Evolutionary conservation across 805 yeast genomes (phyloP).

Genomic region (Cyberlindnera maritima): DNA sequence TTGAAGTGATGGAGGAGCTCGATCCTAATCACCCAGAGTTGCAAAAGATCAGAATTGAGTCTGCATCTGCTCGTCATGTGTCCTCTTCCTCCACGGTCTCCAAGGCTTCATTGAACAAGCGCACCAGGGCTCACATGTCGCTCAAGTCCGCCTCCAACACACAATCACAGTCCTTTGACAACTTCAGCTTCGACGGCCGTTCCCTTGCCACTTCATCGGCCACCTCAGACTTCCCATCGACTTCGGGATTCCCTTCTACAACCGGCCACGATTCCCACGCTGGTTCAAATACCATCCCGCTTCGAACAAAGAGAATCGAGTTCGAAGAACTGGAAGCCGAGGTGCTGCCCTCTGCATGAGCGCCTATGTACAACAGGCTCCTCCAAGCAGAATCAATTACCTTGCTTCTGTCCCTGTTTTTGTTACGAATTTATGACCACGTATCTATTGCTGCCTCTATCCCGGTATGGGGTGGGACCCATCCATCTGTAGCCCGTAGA

Average conservation of each 20-base stretch:
- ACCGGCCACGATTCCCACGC: neutral
- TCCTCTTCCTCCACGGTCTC: neutral
- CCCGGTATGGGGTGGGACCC: too few relatives aligned
- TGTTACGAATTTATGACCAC: too few relatives aligned
- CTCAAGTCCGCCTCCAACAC: neutral
- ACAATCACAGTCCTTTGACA: slow-evolving; percentile 3
- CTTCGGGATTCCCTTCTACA: neutral
- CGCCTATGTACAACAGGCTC: neutral
- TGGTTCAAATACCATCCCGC: slow-evolving; percentile 1
- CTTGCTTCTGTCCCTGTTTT: too few relatives aligned
- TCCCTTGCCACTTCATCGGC: neutral
- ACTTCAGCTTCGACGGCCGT: neutral
- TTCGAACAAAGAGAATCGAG: slow-evolving; percentile 5
- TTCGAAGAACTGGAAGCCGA: slow-evolving; percentile 6
- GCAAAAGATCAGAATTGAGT: slow-evolving; percentile 1
- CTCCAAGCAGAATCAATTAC: too few relatives aligned
- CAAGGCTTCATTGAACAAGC: neutral
- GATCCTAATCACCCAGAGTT: slow-evolving; percentile 15
- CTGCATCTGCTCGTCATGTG: neutral
- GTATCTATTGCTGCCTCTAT: too few relatives aligned
- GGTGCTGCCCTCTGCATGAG: slow-evolving; percentile 10
- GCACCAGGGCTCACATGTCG: neutral
- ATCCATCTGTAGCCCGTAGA: too few relatives aligned
- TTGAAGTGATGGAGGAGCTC: slow-evolving; percentile 14
- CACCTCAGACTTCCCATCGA: neutral